phyloP scores from a whole-genome alignment of 2,329 filamentous ascomycete species.

The Lasiodiplodia sp. region DNA sequence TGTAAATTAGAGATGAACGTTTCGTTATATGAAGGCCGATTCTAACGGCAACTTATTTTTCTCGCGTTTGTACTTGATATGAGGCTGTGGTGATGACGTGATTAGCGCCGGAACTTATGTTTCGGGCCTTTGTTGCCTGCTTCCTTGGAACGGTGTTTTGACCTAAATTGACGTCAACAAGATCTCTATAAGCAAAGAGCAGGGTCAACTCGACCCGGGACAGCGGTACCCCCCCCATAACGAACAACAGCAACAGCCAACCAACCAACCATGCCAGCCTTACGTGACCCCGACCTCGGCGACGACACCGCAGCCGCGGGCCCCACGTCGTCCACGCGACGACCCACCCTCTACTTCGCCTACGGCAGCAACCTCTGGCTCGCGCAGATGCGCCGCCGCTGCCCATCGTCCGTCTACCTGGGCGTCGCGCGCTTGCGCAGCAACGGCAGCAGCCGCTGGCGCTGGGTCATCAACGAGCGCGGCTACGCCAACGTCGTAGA shows the following conservation, averaged over 20 bases:
- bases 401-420: constrained; percentile 61
- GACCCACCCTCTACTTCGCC: constrained; percentile 65
- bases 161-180: neutral
- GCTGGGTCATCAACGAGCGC: constrained; percentile 71
- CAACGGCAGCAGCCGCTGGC: constrained; percentile 51
- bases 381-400: constrained; percentile 69
- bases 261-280: neutral
- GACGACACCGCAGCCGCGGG: neutral
- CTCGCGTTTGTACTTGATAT: too few relatives aligned
- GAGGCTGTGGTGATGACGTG: constrained; percentile 6
- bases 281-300: too few relatives aligned
- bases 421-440: constrained; percentile 63
- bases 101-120: neutral
- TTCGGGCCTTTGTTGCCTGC: neutral
- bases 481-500: constrained; percentile 73
- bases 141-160: neutral
- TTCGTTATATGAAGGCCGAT: neutral
- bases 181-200: neutral
- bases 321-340: constrained; percentile 32
- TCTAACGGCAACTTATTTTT: neutral
- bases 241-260: neutral
- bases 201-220: neutral
- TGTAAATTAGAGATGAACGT: neutral
- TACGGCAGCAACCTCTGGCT: constrained; percentile 75
- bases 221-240: neutral